Conservation (phyloP, 163 green algal species). For the Chlorella variabilis region DNA sequence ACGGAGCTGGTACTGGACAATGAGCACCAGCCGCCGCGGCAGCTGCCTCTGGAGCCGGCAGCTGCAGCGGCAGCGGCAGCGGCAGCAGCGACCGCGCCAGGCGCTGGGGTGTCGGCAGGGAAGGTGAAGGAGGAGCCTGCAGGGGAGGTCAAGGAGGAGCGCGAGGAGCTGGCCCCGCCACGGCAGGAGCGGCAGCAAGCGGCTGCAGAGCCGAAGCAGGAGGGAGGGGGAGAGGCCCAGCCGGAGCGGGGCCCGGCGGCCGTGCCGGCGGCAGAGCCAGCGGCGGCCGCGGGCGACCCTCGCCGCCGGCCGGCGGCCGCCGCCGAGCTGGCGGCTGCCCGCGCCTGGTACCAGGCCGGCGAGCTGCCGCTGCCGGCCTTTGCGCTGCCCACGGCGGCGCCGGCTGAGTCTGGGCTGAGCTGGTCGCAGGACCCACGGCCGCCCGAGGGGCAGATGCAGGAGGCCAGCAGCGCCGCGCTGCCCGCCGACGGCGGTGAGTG, state of each 20-base stretch:
- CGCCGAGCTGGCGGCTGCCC: neutral
- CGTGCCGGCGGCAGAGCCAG: neutral
- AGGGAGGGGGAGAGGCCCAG: too few relatives aligned
- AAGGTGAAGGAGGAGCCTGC: neutral
- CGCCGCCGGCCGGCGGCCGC: neutral
- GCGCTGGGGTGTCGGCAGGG: too few relatives aligned
- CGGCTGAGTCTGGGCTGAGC: neutral
- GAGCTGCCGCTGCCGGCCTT: constrained; percentile 15
- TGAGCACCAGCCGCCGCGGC: neutral
- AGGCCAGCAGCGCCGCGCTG: constrained; percentile 4
- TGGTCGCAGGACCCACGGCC: neutral
- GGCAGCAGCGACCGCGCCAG: neutral
- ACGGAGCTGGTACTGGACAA: neutral
- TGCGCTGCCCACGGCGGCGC: neutral
- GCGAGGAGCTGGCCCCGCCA: neutral
- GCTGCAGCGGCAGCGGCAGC: neutral
- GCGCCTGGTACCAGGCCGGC: neutral
- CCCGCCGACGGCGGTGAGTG: neutral
- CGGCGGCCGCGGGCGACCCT: neutral
- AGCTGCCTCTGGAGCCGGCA: neutral
- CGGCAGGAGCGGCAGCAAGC: neutral
- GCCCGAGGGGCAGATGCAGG: neutral
- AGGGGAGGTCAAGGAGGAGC: neutral
- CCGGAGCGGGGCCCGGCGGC: neutral
- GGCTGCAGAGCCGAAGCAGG: neutral